Evolutionary conservation across 2,329 filamentous ascomycete genomes (phyloP), one percentile per base, ranked within the genome.

Genomic region (Talaromyces sp.): DNA sequence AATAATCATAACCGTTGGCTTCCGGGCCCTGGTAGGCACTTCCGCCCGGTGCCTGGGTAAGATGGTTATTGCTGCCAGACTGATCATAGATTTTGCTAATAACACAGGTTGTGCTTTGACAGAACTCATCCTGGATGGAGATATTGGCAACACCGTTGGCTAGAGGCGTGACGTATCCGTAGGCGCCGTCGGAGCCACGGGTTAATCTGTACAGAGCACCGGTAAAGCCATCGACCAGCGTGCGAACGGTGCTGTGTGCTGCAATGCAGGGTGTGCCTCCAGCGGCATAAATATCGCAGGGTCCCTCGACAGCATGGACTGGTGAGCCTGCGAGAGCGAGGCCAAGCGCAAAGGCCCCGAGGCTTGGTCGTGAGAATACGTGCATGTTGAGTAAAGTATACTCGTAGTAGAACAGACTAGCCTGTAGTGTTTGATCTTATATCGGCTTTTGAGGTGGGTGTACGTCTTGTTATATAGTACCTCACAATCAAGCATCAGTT

Each of bases 1-100:
- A 28, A 33, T 42, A 51, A 17, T 61, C 59, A 57, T 51, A 42
- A n/a, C 59, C 59, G 33, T 52, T 22, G n/a, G 28, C 10, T 17
- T 57, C 54, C 2, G 59, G 59, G 13, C 59, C 59, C 6, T 22
- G 1, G 15, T 19, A 36, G 27, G 36, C 47, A 8, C 32, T 44
- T 1, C 85, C 86, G 4, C 9, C 15, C 7, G 53, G 54, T 17
- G 54, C 53, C 19, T 61, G 59, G 44, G 44, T 42, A 22, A 61
- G 54, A 39, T 61, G 54, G n/a, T 61, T 61, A 25, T 54, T 44
- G 3, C 25, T 36, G 42, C 59, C 59, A 32, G 59, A 61, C 47
- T 61, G 59, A 27, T 61, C 59, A 33, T 61, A 61, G 33, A 61
- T 61, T 39, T 57, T 57, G 15, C 42, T 61, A 17, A 61, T 61